Evolutionary conservation across 1,284 basidiomycete species (phyloP).

Genomic region (Mycosarcoma maydis): DNA sequence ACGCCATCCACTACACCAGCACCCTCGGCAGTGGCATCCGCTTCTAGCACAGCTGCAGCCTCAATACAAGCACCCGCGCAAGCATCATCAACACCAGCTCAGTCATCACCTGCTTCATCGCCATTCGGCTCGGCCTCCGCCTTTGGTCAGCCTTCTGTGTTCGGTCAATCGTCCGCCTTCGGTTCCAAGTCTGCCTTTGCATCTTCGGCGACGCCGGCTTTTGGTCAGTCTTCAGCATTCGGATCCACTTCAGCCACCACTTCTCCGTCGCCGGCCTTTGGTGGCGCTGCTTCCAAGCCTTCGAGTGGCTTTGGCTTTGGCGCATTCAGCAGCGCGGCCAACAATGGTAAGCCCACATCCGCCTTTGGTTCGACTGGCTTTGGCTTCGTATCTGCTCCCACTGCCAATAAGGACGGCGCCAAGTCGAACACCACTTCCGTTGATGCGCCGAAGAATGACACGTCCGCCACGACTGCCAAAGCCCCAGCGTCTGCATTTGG

Average conservation of each 20-base stretch:
- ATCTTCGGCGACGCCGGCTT: constrained; percentile 40
- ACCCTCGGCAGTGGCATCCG: constrained; percentile 8
- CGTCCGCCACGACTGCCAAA: constrained; percentile 9
- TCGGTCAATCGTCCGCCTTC: constrained; percentile 32
- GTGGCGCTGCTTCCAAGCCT: constrained; percentile 19
- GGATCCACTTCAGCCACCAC: constrained; percentile 14
- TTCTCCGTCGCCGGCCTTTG: constrained; percentile 31
- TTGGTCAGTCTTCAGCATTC: constrained; percentile 46
- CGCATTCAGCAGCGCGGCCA: constrained; percentile 33
- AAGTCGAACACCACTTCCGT: too few relatives aligned
- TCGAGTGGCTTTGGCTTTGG: constrained; percentile 44
- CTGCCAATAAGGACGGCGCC: constrained; percentile 25
- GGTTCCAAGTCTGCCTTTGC: constrained; percentile 47
- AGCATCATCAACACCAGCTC: constrained; percentile 10
- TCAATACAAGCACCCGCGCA: constrained; percentile 8
- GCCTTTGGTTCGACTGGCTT: constrained; percentile 48
- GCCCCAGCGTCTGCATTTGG: constrained; percentile 8
- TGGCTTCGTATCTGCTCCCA: constrained; percentile 23
- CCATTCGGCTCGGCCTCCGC: constrained; percentile 28
- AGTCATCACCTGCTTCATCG: constrained; percentile 10
- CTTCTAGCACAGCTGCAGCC: constrained; percentile 4
- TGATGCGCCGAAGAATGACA: constrained; percentile 24
- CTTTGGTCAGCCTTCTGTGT: constrained; percentile 34
- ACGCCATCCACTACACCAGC: constrained; percentile 10
- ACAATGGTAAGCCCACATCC: constrained; percentile 24